Conservation (phyloP, 768 basidiomycete species). For the Boletus fagicola region DNA sequence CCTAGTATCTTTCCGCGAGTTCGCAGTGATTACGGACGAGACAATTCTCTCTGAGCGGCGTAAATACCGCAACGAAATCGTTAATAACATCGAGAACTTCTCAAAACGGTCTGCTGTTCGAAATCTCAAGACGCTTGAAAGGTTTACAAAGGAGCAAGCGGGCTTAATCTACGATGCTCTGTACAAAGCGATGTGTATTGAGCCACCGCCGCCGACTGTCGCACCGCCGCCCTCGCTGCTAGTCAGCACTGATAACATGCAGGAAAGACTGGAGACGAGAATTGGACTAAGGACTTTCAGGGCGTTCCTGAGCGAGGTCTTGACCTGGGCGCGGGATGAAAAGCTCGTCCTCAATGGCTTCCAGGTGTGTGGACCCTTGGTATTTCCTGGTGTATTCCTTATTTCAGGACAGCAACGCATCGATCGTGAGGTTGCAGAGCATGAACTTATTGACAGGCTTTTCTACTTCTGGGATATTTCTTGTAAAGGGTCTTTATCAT, state of each 20-base stretch:
- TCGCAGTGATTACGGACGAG: constrained; percentile 94
- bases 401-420: constrained; percentile 63
- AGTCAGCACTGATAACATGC: constrained; percentile 53
- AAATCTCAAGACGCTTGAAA: constrained; percentile 74
- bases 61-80: constrained; percentile 83
- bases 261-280: constrained; percentile 85
- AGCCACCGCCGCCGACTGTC: constrained; percentile 60
- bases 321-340: constrained; percentile 95
- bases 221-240: constrained; percentile 52
- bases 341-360: constrained; percentile 91
- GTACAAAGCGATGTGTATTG: constrained; percentile 78
- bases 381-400: constrained; percentile 4
- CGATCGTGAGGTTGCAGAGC: constrained; percentile 89
- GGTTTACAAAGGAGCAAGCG: constrained; percentile 84
- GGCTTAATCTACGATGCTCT: constrained; percentile 91
- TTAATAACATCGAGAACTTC: constrained; percentile 91
- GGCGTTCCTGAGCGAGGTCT: constrained; percentile 86
- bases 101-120: constrained; percentile 89
- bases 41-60: constrained; percentile 84
- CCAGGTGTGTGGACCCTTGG: constrained; percentile 47
- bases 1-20: constrained; percentile 96
- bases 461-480: constrained; percentile 95
- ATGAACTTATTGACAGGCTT: constrained; percentile 89
- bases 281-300: constrained; percentile 84
- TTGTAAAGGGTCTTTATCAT: constrained; percentile 78